These are phyloP conservation scores for Stentor roeselii DNA, from an alignment of 73 alveolate genomes.

Conservation along the genomic window DNA sequence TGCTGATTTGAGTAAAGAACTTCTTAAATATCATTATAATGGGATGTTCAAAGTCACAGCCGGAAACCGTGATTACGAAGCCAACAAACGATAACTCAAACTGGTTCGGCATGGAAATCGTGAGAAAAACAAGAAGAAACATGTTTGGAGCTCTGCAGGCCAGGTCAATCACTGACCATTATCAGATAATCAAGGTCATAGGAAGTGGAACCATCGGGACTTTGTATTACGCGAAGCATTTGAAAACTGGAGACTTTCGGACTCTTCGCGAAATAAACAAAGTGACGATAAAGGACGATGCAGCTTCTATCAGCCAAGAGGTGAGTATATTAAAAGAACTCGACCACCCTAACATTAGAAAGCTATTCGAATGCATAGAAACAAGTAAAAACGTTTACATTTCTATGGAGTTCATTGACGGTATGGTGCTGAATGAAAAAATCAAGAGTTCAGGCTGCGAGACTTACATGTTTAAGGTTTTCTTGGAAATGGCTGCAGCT, in stretches of 20 bases:
- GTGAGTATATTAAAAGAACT: neutral
- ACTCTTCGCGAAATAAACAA: neutral
- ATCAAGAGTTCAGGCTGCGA: neutral
- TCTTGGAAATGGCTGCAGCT: neutral
- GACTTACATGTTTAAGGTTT: neutral
- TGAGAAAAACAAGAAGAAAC: neutral
- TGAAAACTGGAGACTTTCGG: neutral
- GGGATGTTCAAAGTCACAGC: no score
- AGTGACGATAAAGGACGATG: neutral
- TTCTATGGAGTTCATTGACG: neutral
- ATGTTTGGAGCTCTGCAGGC: slow-evolving; percentile 3
- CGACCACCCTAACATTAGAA: neutral
- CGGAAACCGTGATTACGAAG: no score
- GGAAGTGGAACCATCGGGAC: neutral
- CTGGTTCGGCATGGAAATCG: no score
- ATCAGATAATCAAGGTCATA: neutral
- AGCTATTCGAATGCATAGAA: neutral
- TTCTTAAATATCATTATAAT: no score
- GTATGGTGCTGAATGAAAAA: neutral
- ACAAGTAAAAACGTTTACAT: neutral
- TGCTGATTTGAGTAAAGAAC: no score
- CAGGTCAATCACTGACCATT: neutral
- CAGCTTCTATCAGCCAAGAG: neutral
- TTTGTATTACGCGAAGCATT: neutral
- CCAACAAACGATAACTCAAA: no score